Base-by-base conservation (phyloP, 805 yeast species). In the Candida hungchunana region DNA sequence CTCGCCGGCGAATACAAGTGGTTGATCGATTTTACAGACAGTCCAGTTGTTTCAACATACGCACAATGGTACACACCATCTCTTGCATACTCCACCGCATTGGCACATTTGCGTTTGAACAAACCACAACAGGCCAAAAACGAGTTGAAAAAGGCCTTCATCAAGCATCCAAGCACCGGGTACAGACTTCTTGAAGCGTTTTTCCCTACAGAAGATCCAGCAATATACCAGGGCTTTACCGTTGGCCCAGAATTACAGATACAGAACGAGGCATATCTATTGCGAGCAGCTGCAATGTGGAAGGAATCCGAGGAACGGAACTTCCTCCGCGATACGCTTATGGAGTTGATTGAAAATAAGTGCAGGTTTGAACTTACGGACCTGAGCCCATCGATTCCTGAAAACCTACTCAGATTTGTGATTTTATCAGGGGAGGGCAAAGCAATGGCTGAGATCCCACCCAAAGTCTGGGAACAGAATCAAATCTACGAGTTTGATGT, bases 1-100 rank as follows among this genome's bases (percentile, higher is more conserved):
- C 62, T 76, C 59, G 66, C 84, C 24, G 78, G 71, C 21, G 85
- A 85, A 42, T 76, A 70, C 51, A 64, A 74, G 39, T 86, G 75
- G 56, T 53, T 87, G 46, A 64, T 78, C 10, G 72, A 75, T 14
- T 59, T 85, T 22, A 69, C 69, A 2, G 61, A 72, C 10, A 75
- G 84, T 2, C 73, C 83, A 1, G 62, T 82, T 22, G 64, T 69
- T 4, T 69, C 64, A 16, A 67, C 80, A 0, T 82, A 84, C 46
- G 57, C 57, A 10, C 73, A 71, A 44, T 82, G 94, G 90, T 63
- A 64, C 29, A 81, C 88, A 2, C 83, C 93, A 0, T 82, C 88
- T 0, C 54, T 87, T 19, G 76, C 79, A 1, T 78, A 76, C 49
- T 80, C 90, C 1, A 55, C 69, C 5, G 83, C 77, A 0, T 60